These are phyloP conservation scores for Didymella pinodella DNA, from an alignment of 2,329 filamentous ascomycete species.

Conservation along the genomic window DNA sequence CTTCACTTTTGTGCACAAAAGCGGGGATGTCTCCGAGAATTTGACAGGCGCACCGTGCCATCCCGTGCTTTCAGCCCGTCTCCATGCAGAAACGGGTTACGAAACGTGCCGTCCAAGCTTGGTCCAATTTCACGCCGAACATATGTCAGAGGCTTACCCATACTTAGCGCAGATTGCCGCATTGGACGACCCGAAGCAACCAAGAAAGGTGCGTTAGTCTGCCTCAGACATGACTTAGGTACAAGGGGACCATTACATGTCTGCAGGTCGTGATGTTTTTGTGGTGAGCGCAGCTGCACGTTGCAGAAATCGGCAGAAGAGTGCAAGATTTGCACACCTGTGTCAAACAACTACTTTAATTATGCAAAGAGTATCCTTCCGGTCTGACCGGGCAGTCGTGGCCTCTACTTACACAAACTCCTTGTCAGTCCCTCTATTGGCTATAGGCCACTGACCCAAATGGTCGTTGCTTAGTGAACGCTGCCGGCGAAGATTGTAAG, in stretches of 20 bases:
- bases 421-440: background rate
- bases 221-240: background rate
- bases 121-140: background rate
- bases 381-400: no score
- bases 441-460: background rate
- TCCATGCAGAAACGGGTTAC: background rate
- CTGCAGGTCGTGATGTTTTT: background rate
- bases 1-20: background rate
- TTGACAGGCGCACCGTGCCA: background rate
- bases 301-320: background rate
- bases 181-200: background rate
- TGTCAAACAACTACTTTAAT: background rate
- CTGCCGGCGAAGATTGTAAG: background rate
- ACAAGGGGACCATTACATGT: background rate
- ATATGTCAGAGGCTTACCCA: background rate
- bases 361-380: background rate
- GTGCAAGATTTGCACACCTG: background rate
- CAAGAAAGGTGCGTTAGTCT: background rate
- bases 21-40: background rate
- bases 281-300: background rate
- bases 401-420: background rate
- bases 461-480: background rate
- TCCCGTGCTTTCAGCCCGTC: constrained; percentile 3
- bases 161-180: background rate
- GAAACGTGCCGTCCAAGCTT: background rate